Conservation (phyloP, 2,329 filamentous ascomycete genomes). For the Emmonsiellopsis sp. region DNA sequence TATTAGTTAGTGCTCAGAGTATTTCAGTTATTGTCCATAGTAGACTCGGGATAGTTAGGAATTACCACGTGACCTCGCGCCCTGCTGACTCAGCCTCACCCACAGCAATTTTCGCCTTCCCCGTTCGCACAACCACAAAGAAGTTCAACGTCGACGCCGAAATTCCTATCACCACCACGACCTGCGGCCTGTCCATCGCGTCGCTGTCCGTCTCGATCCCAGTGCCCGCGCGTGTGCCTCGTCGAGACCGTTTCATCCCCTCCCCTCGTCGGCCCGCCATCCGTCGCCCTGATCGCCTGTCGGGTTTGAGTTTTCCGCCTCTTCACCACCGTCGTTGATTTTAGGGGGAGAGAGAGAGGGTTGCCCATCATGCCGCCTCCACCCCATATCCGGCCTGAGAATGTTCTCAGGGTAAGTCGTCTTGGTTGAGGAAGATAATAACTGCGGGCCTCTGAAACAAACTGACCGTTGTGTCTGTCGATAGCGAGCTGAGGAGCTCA, state of each 20-base stretch:
- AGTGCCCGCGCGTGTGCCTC: constrained; percentile 1
- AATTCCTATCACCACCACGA: background rate
- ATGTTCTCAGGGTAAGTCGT: constrained; percentile 71
- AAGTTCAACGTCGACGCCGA: constrained; percentile 1
- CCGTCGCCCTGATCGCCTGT: background rate
- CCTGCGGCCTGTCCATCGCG: background rate
- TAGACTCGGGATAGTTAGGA: too few relatives aligned
- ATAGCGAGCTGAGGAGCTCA: constrained; percentile 89
- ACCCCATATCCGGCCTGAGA: constrained; percentile 95
- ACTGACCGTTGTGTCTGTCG: constrained; percentile 13
- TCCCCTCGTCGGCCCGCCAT: background rate
- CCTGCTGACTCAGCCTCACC: constrained; percentile 3
- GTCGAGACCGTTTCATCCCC: background rate
- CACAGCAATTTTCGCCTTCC: constrained; percentile 15
- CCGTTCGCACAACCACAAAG: constrained; percentile 10
- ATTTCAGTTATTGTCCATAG: too few relatives aligned
- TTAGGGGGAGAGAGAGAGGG: constrained; percentile 16
- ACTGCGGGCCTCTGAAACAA: constrained; percentile 12
- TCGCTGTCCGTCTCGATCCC: constrained; percentile 1
- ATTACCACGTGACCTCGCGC: background rate
- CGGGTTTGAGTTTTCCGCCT: background rate
- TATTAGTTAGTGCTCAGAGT: background rate
- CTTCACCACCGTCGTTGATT: background rate
- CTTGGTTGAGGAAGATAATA: background rate
- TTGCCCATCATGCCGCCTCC: constrained; percentile 73